A percentile compares a stretch with the other conserved stretches of the same genome.
Conservation (phyloP, 352 stramenopile genomes). For the Pythium periplocum region DNA sequence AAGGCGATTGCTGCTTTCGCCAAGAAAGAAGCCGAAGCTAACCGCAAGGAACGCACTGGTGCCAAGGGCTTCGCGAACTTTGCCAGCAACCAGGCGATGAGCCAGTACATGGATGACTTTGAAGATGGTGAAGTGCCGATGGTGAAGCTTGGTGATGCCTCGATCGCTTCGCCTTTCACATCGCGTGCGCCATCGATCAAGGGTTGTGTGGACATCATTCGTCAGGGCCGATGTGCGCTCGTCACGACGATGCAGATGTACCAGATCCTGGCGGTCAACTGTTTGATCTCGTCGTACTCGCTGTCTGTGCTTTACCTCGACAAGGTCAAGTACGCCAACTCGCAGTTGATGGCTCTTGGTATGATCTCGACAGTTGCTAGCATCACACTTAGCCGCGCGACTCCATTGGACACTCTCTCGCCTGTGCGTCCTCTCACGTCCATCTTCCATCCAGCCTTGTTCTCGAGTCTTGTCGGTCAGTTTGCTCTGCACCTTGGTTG, state of each 20-base stretch:
- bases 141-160: slow-evolving; percentile 98
- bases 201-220: slow-evolving; percentile 94
- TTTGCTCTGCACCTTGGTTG: slow-evolving; percentile 93
- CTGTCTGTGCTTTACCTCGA: slow-evolving; percentile 98
- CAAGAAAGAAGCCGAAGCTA: slow-evolving; percentile 72
- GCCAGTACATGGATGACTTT: slow-evolving; percentile 90
- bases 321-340: slow-evolving; percentile 99
- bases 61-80: slow-evolving; percentile 84
- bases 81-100: slow-evolving; percentile 82
- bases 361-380: slow-evolving; percentile 85
- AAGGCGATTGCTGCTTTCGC: slow-evolving; percentile 84
- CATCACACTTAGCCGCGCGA: slow-evolving; percentile 87
- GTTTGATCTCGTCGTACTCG: slow-evolving; percentile 97
- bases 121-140: slow-evolving; percentile 92
- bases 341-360: slow-evolving; percentile 89
- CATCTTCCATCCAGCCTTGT: slow-evolving; percentile 94
- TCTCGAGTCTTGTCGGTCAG: slow-evolving; percentile 93
- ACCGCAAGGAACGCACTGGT: slow-evolving; percentile 65
- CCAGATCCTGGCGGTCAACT: slow-evolving; percentile 98
- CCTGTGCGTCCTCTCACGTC: slow-evolving; percentile 89
- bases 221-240: slow-evolving; percentile 98
- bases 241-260: slow-evolving; percentile 99
- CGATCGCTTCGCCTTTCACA: slow-evolving; percentile 99
- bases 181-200: slow-evolving; percentile 90
- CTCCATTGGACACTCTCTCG: slow-evolving; percentile 93